Evolutionary conservation across 192 early-diverging fungal species (phyloP).

Genomic region (Funneliformis mosseae): DNA sequence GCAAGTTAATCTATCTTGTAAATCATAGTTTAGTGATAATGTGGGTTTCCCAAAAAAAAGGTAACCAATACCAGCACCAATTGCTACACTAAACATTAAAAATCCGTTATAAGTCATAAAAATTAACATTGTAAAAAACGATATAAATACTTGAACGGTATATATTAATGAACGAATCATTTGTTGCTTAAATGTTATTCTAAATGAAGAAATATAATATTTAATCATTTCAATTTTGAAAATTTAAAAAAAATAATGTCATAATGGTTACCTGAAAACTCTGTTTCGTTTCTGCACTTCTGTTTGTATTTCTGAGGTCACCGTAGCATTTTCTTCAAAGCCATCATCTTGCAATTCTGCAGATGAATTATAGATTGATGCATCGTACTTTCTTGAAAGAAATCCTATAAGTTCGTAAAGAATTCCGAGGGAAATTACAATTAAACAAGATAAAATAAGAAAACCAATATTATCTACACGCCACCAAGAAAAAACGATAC

Average conservation of each 20-base stretch:
- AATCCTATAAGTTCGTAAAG: constrained; percentile 53
- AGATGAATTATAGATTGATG: constrained; percentile 31
- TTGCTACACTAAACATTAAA: constrained; percentile 66
- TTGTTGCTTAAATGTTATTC: constrained; percentile 48
- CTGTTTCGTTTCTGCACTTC: neutral
- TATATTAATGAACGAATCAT: constrained; percentile 66
- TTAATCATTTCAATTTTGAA: neutral
- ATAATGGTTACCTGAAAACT: no score
- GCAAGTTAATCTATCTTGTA: neutral
- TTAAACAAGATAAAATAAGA: constrained; percentile 62
- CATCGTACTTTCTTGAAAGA: constrained; percentile 41
- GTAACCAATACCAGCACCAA: constrained; percentile 68
- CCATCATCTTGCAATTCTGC: neutral
- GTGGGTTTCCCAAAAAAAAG: neutral
- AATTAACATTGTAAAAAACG: constrained; percentile 77
- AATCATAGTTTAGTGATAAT: neutral
- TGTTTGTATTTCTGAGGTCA: no score
- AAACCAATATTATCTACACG: constrained; percentile 57
- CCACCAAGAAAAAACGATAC: constrained; percentile 79
- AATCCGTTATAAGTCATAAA: constrained; percentile 87
- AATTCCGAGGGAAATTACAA: constrained; percentile 53
- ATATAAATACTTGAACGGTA: constrained; percentile 65
- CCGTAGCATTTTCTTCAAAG: neutral
- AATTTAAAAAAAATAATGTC: no score
- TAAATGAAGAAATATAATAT: neutral